Evolutionary conservation across 2,329 filamentous ascomycete species (phyloP), one percentile per base, ranked within the genome.

Genomic region (Pestalotiopsis fici): DNA sequence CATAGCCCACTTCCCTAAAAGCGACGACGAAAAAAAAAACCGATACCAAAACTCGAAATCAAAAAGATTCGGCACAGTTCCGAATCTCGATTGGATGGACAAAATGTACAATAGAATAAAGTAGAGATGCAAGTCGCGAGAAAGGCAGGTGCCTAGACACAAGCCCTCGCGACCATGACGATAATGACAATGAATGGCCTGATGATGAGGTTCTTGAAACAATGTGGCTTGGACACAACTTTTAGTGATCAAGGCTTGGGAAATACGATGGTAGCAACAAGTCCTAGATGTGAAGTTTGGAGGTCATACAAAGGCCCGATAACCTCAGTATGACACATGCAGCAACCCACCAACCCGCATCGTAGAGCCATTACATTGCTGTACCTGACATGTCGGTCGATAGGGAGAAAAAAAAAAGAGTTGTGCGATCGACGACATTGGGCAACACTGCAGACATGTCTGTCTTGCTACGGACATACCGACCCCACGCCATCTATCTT

Each of bases 161-260:
- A 18, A 62, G 59, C 37, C 37, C 59, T 47, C n/a, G 59, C 31
- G 25, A 37, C 39, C 21, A 62, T 18, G 35, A 62, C 39, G 39
- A 50, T 62, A 47, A 62, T 37, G 59, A 62, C 25, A 62, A 62
- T 62, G 37, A 62, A 47, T 62, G 59, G 59, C 37, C 25, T 31
- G 59, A 62, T 62, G 11, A 43, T 43, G 37, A 21, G n/a, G 21
- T 25, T 50, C 59, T 43, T 25, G 59, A 50, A 62, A 62, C 35
- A 13, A 60, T 43, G 59, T 62, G 59, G 59, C 59, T 62, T 62
- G 59, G 15, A 25, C 59, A 62, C 59, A 18, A 27, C 59, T 62
- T 62, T 18, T 15, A 62, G 25, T 47, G 37, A 43, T 27, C 21
- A 62, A 47, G 59, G 37, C 59, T 25, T n/a, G 9, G 43, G 39